These are phyloP conservation scores for Metschnikowia lochheadii DNA, from an alignment of 805 yeast genomes.

Conservation along the genomic window DNA sequence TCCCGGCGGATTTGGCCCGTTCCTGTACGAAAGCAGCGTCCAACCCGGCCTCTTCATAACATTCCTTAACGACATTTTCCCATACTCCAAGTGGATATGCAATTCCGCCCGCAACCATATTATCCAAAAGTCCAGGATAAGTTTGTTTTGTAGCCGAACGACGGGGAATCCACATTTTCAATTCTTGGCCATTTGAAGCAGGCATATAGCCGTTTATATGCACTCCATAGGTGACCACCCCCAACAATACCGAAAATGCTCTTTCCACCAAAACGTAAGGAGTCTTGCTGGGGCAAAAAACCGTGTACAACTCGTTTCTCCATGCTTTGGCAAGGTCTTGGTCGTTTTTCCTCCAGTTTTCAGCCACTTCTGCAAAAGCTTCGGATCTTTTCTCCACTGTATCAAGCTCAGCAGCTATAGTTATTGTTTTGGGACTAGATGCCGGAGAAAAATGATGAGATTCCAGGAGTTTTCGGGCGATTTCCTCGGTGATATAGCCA, in stretches of 20 bases:
- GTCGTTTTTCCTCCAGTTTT: conserved; percentile 31
- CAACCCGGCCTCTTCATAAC: conserved; percentile 90
- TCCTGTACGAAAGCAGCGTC: conserved; percentile 43
- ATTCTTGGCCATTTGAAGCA: conserved; percentile 38
- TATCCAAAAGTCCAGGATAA: conserved; percentile 87
- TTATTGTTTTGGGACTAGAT: not conserved
- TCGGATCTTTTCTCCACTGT: conserved; percentile 40
- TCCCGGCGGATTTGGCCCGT: conserved; percentile 54
- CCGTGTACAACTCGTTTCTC: conserved; percentile 80
- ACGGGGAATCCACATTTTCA: conserved; percentile 79
- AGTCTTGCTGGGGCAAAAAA: conserved; percentile 50
- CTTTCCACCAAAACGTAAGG: conserved; percentile 76
- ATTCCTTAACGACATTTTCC: conserved; percentile 82
- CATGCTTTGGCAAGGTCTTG: conserved; percentile 54
- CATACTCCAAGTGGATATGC: conserved; percentile 72
- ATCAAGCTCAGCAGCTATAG: conserved; percentile 10
- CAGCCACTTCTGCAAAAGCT: conserved; percentile 42
- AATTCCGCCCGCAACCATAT: conserved; percentile 92
- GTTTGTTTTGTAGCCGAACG: conserved; percentile 77
- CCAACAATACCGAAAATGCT: conserved; percentile 74
- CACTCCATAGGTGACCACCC: conserved; percentile 86
- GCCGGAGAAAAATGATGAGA: conserved; percentile 1
- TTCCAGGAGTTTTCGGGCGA: conserved; percentile 21
- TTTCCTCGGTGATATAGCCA: conserved; percentile 27
- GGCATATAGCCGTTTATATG: conserved; percentile 80